Conservation (phyloP, 148 eudicot species). For the Nyssa sinensis region DNA sequence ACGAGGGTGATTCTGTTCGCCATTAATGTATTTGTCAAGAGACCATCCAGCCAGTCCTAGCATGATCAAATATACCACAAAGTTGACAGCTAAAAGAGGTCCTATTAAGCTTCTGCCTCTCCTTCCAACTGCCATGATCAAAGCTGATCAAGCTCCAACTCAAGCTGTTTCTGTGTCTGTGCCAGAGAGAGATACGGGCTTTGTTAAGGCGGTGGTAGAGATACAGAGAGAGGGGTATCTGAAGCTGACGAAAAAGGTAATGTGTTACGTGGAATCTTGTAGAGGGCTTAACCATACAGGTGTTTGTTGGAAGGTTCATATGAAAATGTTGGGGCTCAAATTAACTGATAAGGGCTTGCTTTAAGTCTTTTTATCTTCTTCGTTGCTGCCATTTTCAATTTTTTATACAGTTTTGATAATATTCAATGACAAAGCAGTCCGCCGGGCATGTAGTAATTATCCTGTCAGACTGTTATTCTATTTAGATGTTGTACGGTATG, state of each 20-base stretch:
- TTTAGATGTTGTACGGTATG: too few relatives aligned
- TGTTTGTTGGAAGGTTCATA: too few relatives aligned
- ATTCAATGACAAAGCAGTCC: too few relatives aligned
- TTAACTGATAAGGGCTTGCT: too few relatives aligned
- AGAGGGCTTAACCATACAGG: not conserved
- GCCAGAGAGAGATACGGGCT: not conserved
- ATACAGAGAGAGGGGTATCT: not conserved
- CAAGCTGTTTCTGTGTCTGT: not conserved
- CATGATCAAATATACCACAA: constrained; percentile 45
- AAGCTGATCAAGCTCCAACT: not conserved
- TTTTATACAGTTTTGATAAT: too few relatives aligned
- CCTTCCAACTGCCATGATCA: constrained; percentile 45
- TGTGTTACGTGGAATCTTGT: not conserved
- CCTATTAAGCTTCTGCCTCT: constrained; percentile 53
- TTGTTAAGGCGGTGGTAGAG: not conserved
- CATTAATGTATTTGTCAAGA: constrained; percentile 67
- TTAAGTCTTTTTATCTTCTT: too few relatives aligned
- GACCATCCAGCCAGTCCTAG: constrained; percentile 72
- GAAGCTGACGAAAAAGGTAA: not conserved
- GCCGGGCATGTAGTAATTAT: too few relatives aligned
- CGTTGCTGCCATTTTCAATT: too few relatives aligned
- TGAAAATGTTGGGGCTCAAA: too few relatives aligned
- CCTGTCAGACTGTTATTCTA: too few relatives aligned
- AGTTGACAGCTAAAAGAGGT: constrained; percentile 44
- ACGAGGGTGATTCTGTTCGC: constrained; percentile 70